Percentiles rank a stretch among this genome's conserved stretches.
Conservation (phyloP, 2,329 filamentous ascomycete species). For the Camillea tinctor region DNA sequence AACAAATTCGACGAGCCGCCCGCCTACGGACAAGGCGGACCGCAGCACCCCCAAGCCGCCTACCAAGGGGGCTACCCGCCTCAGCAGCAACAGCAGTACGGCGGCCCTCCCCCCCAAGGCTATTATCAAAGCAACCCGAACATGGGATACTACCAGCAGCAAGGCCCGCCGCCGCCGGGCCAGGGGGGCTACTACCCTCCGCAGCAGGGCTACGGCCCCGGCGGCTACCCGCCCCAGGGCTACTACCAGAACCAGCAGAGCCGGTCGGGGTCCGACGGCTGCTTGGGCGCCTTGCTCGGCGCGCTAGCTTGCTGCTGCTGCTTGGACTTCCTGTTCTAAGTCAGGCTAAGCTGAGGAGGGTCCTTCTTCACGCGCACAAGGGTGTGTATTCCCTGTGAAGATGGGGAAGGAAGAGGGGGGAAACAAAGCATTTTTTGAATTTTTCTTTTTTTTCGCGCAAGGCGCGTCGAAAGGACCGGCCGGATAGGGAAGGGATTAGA, state of each 20-base stretch:
- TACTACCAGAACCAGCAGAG: slow-evolving; percentile 31
- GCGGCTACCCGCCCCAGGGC: slow-evolving; percentile 33
- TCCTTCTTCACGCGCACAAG: no score
- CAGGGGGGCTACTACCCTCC: slow-evolving; percentile 35
- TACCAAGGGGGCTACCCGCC: slow-evolving; percentile 35
- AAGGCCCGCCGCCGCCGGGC: slow-evolving; percentile 27
- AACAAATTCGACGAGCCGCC: slow-evolving; percentile 50
- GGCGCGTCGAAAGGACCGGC: no score
- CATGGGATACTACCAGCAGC: slow-evolving; percentile 46
- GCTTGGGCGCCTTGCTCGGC: slow-evolving; percentile 47
- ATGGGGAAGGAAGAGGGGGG: background rate
- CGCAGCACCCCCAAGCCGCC: slow-evolving; percentile 44
- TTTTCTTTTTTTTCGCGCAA: no score
- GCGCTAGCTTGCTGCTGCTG: slow-evolving; percentile 59
- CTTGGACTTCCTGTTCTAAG: slow-evolving; percentile 54
- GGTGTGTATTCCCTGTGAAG: no score
- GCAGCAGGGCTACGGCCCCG: slow-evolving; percentile 29
- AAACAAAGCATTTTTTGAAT: no score
- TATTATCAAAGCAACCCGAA: slow-evolving; percentile 42
- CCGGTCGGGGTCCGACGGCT: slow-evolving; percentile 25
- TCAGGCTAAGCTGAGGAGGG: no score
- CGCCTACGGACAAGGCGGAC: slow-evolving; percentile 45
- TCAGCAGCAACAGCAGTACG: slow-evolving; percentile 25
- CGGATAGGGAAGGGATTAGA: no score
- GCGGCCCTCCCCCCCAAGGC: slow-evolving; percentile 26